phyloP scores from a whole-genome alignment of 371 early-diverging fungal genomes.

The Ecytonucleospora hepatopenaei region DNA sequence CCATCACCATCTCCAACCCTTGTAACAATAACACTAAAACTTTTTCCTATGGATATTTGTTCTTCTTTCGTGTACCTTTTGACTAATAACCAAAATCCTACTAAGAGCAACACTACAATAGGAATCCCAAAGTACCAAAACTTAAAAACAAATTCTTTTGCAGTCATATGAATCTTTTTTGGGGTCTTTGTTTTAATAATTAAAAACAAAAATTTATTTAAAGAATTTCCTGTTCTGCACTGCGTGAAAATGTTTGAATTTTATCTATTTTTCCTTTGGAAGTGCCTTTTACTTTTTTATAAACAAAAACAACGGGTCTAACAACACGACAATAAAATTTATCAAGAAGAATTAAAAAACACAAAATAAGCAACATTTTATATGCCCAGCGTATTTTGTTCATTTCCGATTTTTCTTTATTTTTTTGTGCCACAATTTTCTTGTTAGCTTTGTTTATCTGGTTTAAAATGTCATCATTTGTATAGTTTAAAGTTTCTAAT shows the following conservation, averaged over 20 bases:
- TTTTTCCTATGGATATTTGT: neutral
- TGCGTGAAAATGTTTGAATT: too few species aligned
- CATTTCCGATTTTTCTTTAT: slow-evolving; percentile 28
- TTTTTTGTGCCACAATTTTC: slow-evolving; percentile 25
- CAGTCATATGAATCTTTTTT: too few species aligned
- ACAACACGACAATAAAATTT: neutral
- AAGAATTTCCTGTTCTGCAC: too few species aligned
- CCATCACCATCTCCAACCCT: slow-evolving; percentile 43
- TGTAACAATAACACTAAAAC: slow-evolving; percentile 9
- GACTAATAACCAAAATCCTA: neutral
- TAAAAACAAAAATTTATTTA: too few species aligned
- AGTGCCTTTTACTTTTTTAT: neutral
- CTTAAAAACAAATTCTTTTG: too few species aligned
- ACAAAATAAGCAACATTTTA: neutral
- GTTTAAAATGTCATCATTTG: slow-evolving; percentile 46
- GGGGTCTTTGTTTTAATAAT: too few species aligned
- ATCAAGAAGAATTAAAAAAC: neutral
- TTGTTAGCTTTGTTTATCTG: slow-evolving; percentile 29
- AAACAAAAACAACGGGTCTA: neutral
- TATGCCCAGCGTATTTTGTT: neutral
- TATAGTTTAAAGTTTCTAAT: slow-evolving; percentile 43
- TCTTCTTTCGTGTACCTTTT: neutral
- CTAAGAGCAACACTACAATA: neutral
- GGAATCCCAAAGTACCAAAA: too few species aligned
- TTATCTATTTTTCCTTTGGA: neutral